These are phyloP conservation scores for Xylaria flabelliformis DNA, from an alignment of 495 filamentous ascomycete species.

Conservation along the genomic window DNA sequence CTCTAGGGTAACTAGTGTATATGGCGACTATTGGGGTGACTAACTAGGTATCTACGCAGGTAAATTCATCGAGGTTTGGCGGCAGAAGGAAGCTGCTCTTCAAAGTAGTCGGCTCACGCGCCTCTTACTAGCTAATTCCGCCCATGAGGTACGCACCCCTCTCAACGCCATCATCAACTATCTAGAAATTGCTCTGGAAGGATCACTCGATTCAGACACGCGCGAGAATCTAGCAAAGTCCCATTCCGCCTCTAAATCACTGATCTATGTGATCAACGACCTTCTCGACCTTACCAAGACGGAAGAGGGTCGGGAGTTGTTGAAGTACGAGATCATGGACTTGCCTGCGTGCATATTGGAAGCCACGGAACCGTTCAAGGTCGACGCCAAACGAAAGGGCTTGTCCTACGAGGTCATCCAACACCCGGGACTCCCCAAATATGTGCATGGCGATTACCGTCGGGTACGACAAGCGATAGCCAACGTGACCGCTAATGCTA, in stretches of 20 bases:
- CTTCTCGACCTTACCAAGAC: constrained; percentile 90
- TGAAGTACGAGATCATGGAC: constrained; percentile 85
- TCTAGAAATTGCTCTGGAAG: constrained; percentile 91
- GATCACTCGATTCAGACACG: constrained; percentile 79
- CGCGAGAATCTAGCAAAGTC: constrained; percentile 86
- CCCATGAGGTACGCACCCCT: constrained; percentile 93
- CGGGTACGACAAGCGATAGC: constrained; percentile 79
- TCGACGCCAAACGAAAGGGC: constrained; percentile 77
- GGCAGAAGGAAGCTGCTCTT: constrained; percentile 85
- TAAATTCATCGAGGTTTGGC: constrained; percentile 85
- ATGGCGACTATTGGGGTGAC: background rate
- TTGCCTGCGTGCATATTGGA: constrained; percentile 74
- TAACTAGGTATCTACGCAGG: constrained; percentile 31
- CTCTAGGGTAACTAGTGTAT: background rate
- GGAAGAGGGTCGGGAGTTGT: constrained; percentile 79
- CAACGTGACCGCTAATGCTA: constrained; percentile 85
- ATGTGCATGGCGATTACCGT: constrained; percentile 80
- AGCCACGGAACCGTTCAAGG: constrained; percentile 74
- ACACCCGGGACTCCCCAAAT: constrained; percentile 71
- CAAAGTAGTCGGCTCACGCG: constrained; percentile 82
- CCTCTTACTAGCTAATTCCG: constrained; percentile 86
- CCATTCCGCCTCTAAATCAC: constrained; percentile 93
- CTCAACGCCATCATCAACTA: constrained; percentile 98
- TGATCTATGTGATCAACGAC: constrained; percentile 97
- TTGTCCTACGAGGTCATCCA: constrained; percentile 71